Base-by-base conservation (phyloP, 2,329 filamentous ascomycete genomes). In the Ophiostoma perfectum region DNA sequence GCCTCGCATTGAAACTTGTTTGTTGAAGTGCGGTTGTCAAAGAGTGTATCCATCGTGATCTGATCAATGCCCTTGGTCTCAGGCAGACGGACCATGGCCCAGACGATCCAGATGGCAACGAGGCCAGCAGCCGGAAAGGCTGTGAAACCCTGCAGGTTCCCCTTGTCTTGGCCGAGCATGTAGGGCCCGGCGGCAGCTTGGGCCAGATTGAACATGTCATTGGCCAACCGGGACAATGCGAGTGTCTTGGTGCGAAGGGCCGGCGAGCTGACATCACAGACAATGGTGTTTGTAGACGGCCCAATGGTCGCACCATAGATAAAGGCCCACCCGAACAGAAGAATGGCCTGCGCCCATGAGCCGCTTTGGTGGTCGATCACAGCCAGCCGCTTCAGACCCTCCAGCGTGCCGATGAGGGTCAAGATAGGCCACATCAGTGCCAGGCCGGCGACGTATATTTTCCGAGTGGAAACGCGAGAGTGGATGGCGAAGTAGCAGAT, bases 281-380 rank as follows among this genome's bases (percentile, higher is more conserved):
- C 70, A n/a, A 73, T 71, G 0, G 72, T 69, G 66, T 72, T 73
- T 27, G 72, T 71, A 1, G 69, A 68, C 3, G 72, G 69, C 2
- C 70, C 70, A 16, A 73, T 66, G 0, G 70, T 69, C 2, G 70
- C 71, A 14, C 72, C 71, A 39, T 70, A 72, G n/a, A 72, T 60
- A 42, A 73, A 69, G 2, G 81, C 76, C 80, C 81, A 84, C 41
- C 81, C 78, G 44, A 83, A 70, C 44, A 78, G 78, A 3, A 82
- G 76, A 0, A 77, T 70, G 0, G 78, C 78, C 67, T 82, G 79
- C 1, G 74, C 78, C 78, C 78, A 81, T 5, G 77, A 72, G n/a
- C 70, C 71, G 7, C 42, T 58, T 18, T 69, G 66, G 11, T 68
- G 66, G 18, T 44, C 76, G 5, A 81, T 73, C 2, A 74, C 47